These are phyloP conservation scores for Porphyridium purpureum DNA, from an alignment of 23 red algal species.

Conservation along the genomic window DNA sequence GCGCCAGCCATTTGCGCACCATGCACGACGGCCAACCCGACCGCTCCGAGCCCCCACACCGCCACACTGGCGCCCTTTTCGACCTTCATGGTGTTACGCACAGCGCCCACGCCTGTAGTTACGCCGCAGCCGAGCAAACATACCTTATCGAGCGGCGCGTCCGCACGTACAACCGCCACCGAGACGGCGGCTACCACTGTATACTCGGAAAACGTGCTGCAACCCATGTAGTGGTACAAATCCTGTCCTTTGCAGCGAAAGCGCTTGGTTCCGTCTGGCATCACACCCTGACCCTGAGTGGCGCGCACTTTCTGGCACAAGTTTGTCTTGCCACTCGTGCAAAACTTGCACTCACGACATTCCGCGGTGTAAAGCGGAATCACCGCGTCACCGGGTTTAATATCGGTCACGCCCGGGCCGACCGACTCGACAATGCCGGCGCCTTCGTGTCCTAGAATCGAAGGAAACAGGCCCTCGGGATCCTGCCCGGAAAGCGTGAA, in stretches of 20 bases:
- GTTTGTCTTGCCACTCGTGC: constrained; percentile 62
- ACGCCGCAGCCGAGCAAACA: constrained; percentile 79
- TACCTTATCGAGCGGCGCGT: constrained; percentile 58
- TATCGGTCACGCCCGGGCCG: constrained; percentile 46
- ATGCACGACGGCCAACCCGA: constrained; percentile 62
- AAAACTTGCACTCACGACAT: constrained; percentile 85
- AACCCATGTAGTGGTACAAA: constrained; percentile 85
- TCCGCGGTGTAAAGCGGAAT: constrained; percentile 76
- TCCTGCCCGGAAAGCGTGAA: constrained; percentile 70
- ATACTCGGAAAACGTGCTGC: constrained; percentile 71
- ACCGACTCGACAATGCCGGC: constrained; percentile 79
- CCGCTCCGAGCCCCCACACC: constrained; percentile 70
- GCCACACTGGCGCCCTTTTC: constrained; percentile 67
- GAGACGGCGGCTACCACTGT: constrained; percentile 77
- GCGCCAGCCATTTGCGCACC: constrained; percentile 62
- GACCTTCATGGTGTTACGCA: constrained; percentile 65
- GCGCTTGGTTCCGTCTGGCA: constrained; percentile 74
- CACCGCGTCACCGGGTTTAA: constrained; percentile 55
- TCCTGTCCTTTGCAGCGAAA: constrained; percentile 47
- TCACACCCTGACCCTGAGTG: constrained; percentile 70
- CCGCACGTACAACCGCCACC: constrained; percentile 46
- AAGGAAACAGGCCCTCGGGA: constrained; percentile 80
- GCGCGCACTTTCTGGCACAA: constrained; percentile 60
- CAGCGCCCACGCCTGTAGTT: constrained; percentile 73
- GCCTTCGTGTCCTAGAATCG: constrained; percentile 78